Conservation (phyloP, 306 rosid species). For the Prunus mongolica region DNA sequence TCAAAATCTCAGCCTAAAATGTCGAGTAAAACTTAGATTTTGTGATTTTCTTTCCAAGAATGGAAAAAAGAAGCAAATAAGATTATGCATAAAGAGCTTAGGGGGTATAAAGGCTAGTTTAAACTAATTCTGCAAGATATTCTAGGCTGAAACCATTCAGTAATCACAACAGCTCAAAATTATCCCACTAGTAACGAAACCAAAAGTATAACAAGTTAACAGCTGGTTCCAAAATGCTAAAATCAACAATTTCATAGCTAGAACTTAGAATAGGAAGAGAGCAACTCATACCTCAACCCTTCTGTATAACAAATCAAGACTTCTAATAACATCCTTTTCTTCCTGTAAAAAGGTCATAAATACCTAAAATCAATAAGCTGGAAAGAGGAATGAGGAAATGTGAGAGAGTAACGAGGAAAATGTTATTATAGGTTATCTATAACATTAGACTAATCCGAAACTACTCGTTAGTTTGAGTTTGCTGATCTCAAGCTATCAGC, state of each 20-base stretch:
- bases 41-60: not conserved
- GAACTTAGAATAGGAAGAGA: conserved; percentile 3
- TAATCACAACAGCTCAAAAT: not conserved
- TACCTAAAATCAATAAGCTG: conserved; percentile 10
- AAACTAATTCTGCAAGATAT: conserved; percentile 10
- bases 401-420: not conserved
- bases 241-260: not conserved
- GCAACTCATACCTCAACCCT: conserved; percentile 73
- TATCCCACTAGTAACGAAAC: not conserved
- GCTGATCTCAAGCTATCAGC: not conserved
- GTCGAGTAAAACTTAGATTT: conserved; percentile 6
- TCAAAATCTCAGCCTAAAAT: conserved; percentile 80
- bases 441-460: not conserved
- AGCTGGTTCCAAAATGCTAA: not conserved
- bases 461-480: not conserved
- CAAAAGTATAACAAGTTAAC: not conserved
- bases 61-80: not conserved
- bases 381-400: not conserved
- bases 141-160: conserved; percentile 16
- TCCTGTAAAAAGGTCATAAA: conserved; percentile 51
- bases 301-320: conserved; percentile 85
- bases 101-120: not conserved
- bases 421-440: not conserved
- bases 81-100: not conserved
- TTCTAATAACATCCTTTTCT: conserved; percentile 88